Evolutionary conservation across 768 basidiomycete genomes (phyloP).

Genomic region (Lactifluus subvellereus): DNA sequence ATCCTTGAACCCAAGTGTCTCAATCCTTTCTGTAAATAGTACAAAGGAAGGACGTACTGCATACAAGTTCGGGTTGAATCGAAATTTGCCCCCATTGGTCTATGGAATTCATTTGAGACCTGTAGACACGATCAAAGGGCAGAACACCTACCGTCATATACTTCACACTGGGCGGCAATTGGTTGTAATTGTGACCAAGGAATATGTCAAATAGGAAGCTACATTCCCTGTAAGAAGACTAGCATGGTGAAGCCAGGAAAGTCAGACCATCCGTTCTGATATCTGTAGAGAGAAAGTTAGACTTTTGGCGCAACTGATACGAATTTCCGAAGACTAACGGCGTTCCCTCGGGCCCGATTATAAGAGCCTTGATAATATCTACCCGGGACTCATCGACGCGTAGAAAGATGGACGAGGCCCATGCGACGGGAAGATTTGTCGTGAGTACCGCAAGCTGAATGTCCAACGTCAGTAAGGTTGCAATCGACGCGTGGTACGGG

Average conservation of each 20-base stretch:
- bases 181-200: constrained; percentile 84
- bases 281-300: constrained; percentile 38
- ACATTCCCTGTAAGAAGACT: constrained; percentile 11
- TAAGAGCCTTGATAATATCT: constrained; percentile 87
- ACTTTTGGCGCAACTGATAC: constrained; percentile 6
- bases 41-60: constrained; percentile 46
- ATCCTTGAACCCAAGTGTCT: constrained; percentile 43
- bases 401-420: constrained; percentile 91
- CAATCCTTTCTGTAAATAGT: background rate
- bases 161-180: constrained; percentile 72
- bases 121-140: background rate
- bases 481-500: background rate
- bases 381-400: constrained; percentile 89
- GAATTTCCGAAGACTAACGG: constrained; percentile 43
- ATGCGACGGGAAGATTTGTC: constrained; percentile 89
- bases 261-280: constrained; percentile 84
- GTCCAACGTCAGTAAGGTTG: background rate
- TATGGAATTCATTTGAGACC: constrained; percentile 27
- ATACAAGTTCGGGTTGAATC: constrained; percentile 94
- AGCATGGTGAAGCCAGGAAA: background rate
- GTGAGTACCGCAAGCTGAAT: constrained; percentile 86
- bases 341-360: constrained; percentile 90
- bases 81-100: constrained; percentile 84
- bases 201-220: constrained; percentile 88
- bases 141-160: constrained; percentile 53